Evolutionary conservation across 2,329 filamentous ascomycete species (phyloP).

Genomic region (Thielaviopsis musarum): DNA sequence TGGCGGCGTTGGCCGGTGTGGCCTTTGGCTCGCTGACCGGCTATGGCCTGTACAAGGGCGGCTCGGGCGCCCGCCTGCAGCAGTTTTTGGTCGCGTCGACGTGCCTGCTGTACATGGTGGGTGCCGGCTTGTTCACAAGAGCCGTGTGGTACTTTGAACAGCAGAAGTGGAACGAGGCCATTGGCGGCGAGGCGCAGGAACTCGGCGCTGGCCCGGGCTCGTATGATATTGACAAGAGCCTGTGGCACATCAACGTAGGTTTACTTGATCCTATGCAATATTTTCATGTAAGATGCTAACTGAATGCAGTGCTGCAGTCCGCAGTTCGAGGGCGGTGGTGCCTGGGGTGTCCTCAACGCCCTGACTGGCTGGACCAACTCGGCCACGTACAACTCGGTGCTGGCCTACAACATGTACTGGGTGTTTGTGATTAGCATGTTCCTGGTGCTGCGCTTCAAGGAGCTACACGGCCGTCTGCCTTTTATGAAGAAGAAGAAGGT

Average conservation of each 20-base stretch:
- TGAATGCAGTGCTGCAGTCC: constrained; percentile 57
- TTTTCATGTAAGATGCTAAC: neutral
- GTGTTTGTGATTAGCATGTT: constrained; percentile 50
- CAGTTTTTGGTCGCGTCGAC: constrained; percentile 70
- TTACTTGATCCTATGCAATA: neutral
- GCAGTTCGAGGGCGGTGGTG: constrained; percentile 51
- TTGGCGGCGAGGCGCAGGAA: constrained; percentile 39
- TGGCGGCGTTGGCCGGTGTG: constrained; percentile 59
- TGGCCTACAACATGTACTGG: constrained; percentile 85
- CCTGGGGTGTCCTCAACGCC: constrained; percentile 79
- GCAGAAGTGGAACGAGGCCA: constrained; percentile 48
- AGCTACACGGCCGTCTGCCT: constrained; percentile 22
- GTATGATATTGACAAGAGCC: constrained; percentile 60
- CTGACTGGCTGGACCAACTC: constrained; percentile 79
- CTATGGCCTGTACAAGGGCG: constrained; percentile 54
- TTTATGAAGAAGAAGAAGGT: constrained; percentile 6
- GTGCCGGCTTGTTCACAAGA: constrained; percentile 65
- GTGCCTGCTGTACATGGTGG: constrained; percentile 69
- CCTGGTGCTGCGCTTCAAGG: constrained; percentile 46
- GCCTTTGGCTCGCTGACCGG: constrained; percentile 50
- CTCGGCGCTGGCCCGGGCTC: constrained; percentile 48
- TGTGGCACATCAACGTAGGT: constrained; percentile 69
- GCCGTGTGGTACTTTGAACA: constrained; percentile 59
- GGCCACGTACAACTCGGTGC: constrained; percentile 71
- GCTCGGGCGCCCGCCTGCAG: constrained; percentile 34